Base-by-base conservation (phyloP, 441 rosid genomes). In the Sinapis alba region DNA sequence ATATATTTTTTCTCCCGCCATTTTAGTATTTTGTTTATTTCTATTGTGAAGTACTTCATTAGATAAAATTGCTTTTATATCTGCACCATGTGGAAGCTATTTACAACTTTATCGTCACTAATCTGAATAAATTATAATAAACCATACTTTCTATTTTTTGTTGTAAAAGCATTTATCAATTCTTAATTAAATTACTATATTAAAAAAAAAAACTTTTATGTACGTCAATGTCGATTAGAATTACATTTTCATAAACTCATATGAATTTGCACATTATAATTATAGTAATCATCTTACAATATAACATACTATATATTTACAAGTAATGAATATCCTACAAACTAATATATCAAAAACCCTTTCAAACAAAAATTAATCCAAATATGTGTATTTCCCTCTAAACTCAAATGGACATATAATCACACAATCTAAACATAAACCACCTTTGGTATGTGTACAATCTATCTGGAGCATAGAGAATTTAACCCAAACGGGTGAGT, bases 381-480 rank as follows among this genome's bases (percentile, higher is more conserved):
- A 36, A 50, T 4, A 13, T 26, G 50, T 50, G 10, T 61, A 73
- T 43, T 12, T 61, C 20, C 36, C 66, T 41, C 75, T 72, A 72
- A 61, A 76, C 45, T 83, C 82, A 78, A 45, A 23, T 20, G 86
- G 86, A 43, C 79, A 76, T 73, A 91, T 83, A 11, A 86, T 68
- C 30, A 75, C 81, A 62, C 77, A 78, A 62, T 85, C 86, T 65
- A 85, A 67, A 19, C 85, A 86, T 18, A 88, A 71, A 3, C 97
- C 98, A 5, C 98, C 94, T 84, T 93, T 91, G 30, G 91, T 86
- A 65, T 93, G 98, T 3, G 94, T 93, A 59, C 98, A 93, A 69
- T 93, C 98, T 16, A 91, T 91, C 82, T 91, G 98, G 60, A 82
- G 87, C 97, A 91, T 86, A 6, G 96, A 93, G 62, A 90, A 91